Base-by-base conservation (phyloP, 192 early-diverging fungal species). In the Funneliformis geosporum region DNA sequence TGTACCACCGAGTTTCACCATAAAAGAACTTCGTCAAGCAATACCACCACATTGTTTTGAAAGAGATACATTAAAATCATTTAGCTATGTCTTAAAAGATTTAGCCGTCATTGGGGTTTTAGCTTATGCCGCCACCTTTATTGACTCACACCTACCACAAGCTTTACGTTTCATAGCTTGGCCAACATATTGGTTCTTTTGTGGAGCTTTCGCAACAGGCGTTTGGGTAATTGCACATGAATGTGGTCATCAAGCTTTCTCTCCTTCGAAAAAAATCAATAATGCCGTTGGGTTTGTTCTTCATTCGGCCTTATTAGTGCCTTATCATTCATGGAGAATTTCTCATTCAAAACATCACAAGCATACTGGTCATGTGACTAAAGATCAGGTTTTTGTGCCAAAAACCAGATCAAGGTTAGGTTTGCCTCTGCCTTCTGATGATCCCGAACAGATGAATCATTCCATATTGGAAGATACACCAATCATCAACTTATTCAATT, bases 331-430 rank as follows among this genome's bases (percentile, higher is more conserved):
- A 40, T 98, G 97, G 97, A 92, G 93, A 82, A 91, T 92, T 86
- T 90, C 93, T 38, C 97, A 98, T 85, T 94, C 92, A 46, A 91
- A 89, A 83, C 97, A 99, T 88, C 97, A 99, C 88, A 97, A 97
- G 76, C 89, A 89, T 79, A 96, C 93, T 65, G 92, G 90, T 78
- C 92, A 96, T 87, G 90, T 99, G 92, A 87, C 86, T 60, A 94
- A 93, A 84, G 97, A 99, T 83, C 94, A 97, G 87, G 97, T 99
- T 60, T 99, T 97, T 88, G 93, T 98, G 10, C 96, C 96, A 23
- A 85, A 86, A 79, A 93, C 90, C 79, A 91, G 94, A 79, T 84
- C 85, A 73, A 80, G 85, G 75, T 80, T 90, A 46, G 88, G 88
- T 18, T 79, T 92, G 64, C 86, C 87, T 21, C 79, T 83, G 27